A percentile compares a stretch with the other conserved stretches of the same genome.
Conservation (phyloP, 306 rosid species). For the Lagenaria siceraria region DNA sequence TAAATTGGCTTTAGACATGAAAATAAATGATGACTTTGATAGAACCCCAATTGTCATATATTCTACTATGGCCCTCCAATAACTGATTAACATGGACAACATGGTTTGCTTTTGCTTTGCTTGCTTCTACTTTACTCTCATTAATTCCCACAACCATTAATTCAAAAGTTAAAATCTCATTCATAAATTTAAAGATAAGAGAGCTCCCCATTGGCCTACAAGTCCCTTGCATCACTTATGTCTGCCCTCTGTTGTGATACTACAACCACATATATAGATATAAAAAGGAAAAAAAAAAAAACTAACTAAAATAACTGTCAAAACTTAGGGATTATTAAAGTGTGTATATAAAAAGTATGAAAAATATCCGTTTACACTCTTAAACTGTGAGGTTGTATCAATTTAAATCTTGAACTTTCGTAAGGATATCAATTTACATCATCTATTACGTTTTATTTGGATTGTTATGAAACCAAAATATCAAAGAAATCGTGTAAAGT, state of each 20-base stretch:
- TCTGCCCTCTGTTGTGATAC: not conserved
- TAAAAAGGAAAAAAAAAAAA: too few relatives aligned
- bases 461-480: too few relatives aligned
- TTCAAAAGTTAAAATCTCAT: not conserved
- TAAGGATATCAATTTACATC: too few relatives aligned
- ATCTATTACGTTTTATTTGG: too few relatives aligned
- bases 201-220: not conserved
- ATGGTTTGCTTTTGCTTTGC: conserved; percentile 3
- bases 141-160: not conserved
- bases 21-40: not conserved
- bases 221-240: not conserved
- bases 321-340: not conserved
- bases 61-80: conserved; percentile 3
- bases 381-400: too few relatives aligned
- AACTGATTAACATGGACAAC: conserved; percentile 4
- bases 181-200: not conserved
- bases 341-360: too few relatives aligned
- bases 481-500: too few relatives aligned
- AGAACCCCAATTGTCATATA: not conserved
- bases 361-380: too few relatives aligned
- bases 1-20: not conserved
- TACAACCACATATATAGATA: not conserved
- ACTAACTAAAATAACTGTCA: not conserved
- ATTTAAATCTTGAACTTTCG: too few relatives aligned
- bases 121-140: conserved; percentile 8